Base-by-base conservation (phyloP, 768 basidiomycete species). In the Lactifluus pinguis region DNA sequence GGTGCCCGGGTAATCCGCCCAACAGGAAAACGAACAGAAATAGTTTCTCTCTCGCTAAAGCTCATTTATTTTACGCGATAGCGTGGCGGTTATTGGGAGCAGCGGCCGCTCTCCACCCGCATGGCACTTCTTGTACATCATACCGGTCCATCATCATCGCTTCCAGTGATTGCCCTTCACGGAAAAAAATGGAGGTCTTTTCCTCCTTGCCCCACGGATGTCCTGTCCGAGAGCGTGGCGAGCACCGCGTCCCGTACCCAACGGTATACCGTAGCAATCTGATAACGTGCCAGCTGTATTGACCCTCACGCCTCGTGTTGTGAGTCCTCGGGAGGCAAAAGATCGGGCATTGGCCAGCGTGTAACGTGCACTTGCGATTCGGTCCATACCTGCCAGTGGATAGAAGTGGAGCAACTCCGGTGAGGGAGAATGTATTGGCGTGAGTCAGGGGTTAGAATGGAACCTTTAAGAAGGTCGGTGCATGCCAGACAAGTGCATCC, bases 91-190 rank as follows among this genome's bases (percentile, higher is more conserved):
- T 47, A 17, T 61, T 29, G 39, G 39, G 50, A 45, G 17, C 53
- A 49, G 41, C 19, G 42, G n/a, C 61, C 61, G 61, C 56, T 57
- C 47, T 62, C 47, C 30, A 58, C 41, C 61, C 61, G 61, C 61
- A 57, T 52, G 25, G n/a, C 42, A 49, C 55, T 62, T 62, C 61
- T 57, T 57, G 50, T 58, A 62, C 61, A 53, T 53, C 61, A 62
- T 45, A 53, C 54, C 44, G 51, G 61, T 32, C 30, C 25, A 41
- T 48, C 14, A 48, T 41, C 25, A 29, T 41, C 25, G 25, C 21
- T 39, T 57, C 45, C 45, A 50, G 50, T 34, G 39, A 52, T 42
- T 38, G 17, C 11, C 38, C 50, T 19, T 44, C 50, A 25, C 47
- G 53, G 49, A 36, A 34, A 2, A 13, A 5, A 32, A 21, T 29